A percentile compares a stretch with the other conserved stretches of the same genome.
phyloP scores from a whole-genome alignment of 202 grass and related monocot species.

The Hordeum pubiflorum region DNA sequence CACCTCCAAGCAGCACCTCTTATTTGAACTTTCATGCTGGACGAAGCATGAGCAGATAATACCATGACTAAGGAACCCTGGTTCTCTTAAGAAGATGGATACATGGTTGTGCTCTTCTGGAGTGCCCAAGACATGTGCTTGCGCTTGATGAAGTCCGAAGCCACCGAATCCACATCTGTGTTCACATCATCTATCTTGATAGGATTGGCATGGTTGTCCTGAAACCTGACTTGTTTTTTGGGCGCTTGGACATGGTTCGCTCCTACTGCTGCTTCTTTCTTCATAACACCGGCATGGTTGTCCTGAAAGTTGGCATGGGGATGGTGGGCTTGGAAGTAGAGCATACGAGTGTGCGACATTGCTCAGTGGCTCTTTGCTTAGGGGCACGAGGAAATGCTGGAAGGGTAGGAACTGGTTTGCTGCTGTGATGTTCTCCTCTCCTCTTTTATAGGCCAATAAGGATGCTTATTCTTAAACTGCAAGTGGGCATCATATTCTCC shows the following conservation, averaged over 20 bases:
- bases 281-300: conserved; percentile 13
- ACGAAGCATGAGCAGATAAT: conserved; percentile 13
- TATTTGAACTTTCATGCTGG: conserved; percentile 24
- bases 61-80: neutral
- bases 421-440: neutral
- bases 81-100: conserved; percentile 29
- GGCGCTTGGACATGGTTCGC: neutral
- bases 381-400: neutral
- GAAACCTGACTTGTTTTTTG: neutral
- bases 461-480: neutral
- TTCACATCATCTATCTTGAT: conserved; percentile 28
- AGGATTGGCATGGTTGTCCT: neutral
- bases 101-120: conserved; percentile 69
- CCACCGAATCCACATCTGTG: conserved; percentile 52
- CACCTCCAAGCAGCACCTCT: conserved; percentile 17
- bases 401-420: conserved; percentile 4
- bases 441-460: conserved; percentile 50
- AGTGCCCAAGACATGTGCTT: conserved; percentile 47
- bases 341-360: conserved; percentile 32
- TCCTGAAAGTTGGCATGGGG: conserved; percentile 38
- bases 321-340: neutral
- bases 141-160: conserved; percentile 69
- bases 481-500: conserved; percentile 38
- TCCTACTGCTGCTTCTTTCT: conserved; percentile 19
- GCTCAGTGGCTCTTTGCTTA: conserved; percentile 11